These are phyloP conservation scores for Porphyrellus cyaneotinctus DNA, from an alignment of 768 basidiomycete species.

Conservation along the genomic window DNA sequence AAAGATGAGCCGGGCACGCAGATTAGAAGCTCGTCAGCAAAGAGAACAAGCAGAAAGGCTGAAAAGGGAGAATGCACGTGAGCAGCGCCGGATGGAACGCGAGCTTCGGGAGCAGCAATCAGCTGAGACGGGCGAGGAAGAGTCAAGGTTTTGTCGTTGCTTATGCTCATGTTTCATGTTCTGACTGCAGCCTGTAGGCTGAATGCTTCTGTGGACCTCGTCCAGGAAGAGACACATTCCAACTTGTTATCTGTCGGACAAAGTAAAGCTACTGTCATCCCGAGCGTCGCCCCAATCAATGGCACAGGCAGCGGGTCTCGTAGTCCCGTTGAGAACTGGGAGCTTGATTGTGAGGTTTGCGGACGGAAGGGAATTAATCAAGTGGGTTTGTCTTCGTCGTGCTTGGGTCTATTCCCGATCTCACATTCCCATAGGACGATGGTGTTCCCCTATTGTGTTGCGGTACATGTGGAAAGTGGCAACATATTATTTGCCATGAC, in stretches of 20 bases:
- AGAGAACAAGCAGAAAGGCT: constrained; percentile 55
- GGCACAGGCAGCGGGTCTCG: constrained; percentile 44
- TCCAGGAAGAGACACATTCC: neutral
- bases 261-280: constrained; percentile 1
- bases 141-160: constrained; percentile 12
- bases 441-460: constrained; percentile 78
- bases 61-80: constrained; percentile 56
- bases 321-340: constrained; percentile 69
- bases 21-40: constrained; percentile 52
- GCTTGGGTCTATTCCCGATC: neutral
- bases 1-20: constrained; percentile 58
- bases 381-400: constrained; percentile 40
- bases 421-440: constrained; percentile 56
- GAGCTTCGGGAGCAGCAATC: constrained; percentile 29
- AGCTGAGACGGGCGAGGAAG: constrained; percentile 9
- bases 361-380: constrained; percentile 65
- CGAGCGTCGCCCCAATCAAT: constrained; percentile 13
- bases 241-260: constrained; percentile 1
- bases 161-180: neutral
- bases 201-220: neutral
- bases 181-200: constrained; percentile 18
- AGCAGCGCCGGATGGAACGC: constrained; percentile 40
- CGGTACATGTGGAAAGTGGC: constrained; percentile 80
- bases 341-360: constrained; percentile 87
- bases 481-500: constrained; percentile 86